Percentiles rank a stretch among this genome's conserved stretches.
Evolutionary conservation across 2,329 filamentous ascomycete genomes (phyloP).

Genomic region (Aspergillus udagawae): DNA sequence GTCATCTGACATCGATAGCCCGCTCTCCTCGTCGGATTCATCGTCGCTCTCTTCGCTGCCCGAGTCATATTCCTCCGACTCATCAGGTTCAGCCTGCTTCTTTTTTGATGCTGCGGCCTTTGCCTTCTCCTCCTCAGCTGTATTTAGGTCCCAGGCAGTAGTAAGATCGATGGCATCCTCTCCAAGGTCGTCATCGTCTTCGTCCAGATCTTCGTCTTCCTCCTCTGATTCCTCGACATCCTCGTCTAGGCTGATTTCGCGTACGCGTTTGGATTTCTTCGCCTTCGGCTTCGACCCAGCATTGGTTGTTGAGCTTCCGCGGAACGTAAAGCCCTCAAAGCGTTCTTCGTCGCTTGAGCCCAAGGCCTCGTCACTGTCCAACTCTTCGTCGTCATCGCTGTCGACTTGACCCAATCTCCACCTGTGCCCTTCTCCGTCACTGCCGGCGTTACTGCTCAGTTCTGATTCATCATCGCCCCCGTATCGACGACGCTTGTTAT

Average conservation of each 20-base stretch:
- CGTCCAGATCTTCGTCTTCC: constrained; percentile 37
- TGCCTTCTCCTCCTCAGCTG: constrained; percentile 36
- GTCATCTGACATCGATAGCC: constrained; percentile 40
- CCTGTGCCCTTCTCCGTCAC: constrained; percentile 79
- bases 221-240: constrained; percentile 45
- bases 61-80: constrained; percentile 35
- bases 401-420: constrained; percentile 73
- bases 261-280: constrained; percentile 18
- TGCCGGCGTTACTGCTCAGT: constrained; percentile 64
- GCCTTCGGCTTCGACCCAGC: constrained; percentile 33
- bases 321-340: constrained; percentile 72
- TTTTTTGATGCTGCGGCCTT: constrained; percentile 28
- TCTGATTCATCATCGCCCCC: constrained; percentile 43
- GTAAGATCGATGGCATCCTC: constrained; percentile 62
- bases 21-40: constrained; percentile 40
- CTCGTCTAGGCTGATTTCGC: constrained; percentile 49
- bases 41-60: constrained; percentile 47
- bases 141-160: constrained; percentile 56
- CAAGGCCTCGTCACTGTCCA: constrained; percentile 78
- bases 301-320: constrained; percentile 51
- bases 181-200: constrained; percentile 60
- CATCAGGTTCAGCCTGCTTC: constrained; percentile 23
- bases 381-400: constrained; percentile 63
- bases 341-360: constrained; percentile 82
- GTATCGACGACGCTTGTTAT: constrained; percentile 44